phyloP scores from a whole-genome alignment of 2,329 filamentous ascomycete genomes.

The Rhinocladiella mackenziei region DNA sequence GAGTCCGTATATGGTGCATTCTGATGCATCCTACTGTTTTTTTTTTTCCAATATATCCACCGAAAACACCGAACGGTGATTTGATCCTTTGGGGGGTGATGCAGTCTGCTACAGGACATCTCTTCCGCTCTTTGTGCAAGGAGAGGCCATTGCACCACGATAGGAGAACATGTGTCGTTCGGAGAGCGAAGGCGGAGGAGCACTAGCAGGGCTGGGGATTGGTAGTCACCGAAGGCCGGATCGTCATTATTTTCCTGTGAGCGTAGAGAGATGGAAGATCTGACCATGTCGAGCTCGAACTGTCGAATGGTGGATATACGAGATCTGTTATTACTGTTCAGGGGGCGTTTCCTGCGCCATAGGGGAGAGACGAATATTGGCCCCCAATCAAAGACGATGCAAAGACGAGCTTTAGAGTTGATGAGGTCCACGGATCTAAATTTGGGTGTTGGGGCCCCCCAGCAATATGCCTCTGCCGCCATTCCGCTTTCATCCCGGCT shows the following conservation, averaged over 20 bases:
- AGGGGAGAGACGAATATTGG: too few species aligned
- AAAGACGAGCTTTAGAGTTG: too few species aligned
- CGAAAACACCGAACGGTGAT: neutral
- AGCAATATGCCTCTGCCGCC: constrained; percentile 1
- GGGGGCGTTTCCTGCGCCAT: too few species aligned
- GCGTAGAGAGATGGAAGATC: too few species aligned
- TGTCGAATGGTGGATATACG: too few species aligned
- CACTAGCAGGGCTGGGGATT: neutral
- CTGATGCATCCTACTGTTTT: constrained; percentile 4
- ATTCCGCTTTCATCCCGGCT: constrained; percentile 1
- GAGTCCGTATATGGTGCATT: constrained; percentile 21
- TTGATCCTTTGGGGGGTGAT: neutral
- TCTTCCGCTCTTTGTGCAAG: neutral
- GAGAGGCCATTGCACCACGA: neutral
- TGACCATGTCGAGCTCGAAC: too few species aligned
- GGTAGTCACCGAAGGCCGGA: too few species aligned
- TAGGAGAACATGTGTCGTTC: neutral
- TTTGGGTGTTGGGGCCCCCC: constrained; percentile 5
- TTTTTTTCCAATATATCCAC: neutral
- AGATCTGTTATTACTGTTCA: too few species aligned
- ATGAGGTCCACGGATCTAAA: constrained; percentile 1
- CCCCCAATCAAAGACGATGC: too few species aligned
- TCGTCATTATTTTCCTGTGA: too few species aligned
- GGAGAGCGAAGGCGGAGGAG: neutral
- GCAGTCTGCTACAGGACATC: neutral